Base-by-base conservation (phyloP, 1,139 yeast genomes). In the Debaryomyces coudertii region DNA sequence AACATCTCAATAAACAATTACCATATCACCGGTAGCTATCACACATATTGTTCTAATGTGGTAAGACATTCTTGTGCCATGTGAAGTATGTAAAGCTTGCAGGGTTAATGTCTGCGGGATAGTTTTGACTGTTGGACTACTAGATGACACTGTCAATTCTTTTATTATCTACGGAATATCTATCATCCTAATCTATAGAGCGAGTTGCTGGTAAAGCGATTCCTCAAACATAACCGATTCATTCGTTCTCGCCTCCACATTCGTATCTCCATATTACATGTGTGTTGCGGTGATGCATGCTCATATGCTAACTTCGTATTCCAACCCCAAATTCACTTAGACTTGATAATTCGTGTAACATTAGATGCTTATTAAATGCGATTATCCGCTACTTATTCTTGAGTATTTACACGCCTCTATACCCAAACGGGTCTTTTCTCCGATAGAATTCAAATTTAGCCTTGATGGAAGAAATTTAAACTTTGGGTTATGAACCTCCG, bases 401-500 rank as follows among this genome's bases (percentile, higher is more conserved):
- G 18, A 8, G 27, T 8, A 8, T 8, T 8, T 14, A 28, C 31
- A 14, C 18, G 9, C 33, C 33, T 9, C 33, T 11, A 14, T 15
- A 7, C 5, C 5, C 31, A 12, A 12, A 14, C 22, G 1, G 11
- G 12, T 33, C 3, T 7, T 20, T 12, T 18, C 12, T 8, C 20
- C 11, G 11, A 5, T 16, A 6, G 16, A 31, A 31, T 12, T 33
- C 18, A 16, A 33, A 18, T 20, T 18, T 7, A 15, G 5, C 5
- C 2, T 9, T 7, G 12, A 15, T 18, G 5, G 9, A 9, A 9
- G 9, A 11, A 33, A 33, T 33, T 16, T 11, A 33, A n/a, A 20
- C 16, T 33, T 33, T 33, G 16, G 24, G 36, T 33, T 33, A 33
- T 33, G 36, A 33, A 33, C 36, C 36, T 33, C 4, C 18, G 36